phyloP scores from a whole-genome alignment of 805 yeast genomes.

The Tetrapisispora namnaoensis region DNA sequence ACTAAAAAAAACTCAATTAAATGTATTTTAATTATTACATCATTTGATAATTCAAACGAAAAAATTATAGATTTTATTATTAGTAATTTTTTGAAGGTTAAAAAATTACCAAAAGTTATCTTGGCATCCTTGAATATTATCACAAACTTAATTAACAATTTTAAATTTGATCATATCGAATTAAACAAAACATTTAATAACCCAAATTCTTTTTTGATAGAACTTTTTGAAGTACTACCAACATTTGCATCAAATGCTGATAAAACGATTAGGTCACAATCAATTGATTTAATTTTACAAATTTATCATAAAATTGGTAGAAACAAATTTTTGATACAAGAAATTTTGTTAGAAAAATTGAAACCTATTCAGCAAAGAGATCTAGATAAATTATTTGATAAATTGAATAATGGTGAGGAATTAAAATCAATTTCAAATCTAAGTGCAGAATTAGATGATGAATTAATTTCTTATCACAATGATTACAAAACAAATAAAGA shows the following conservation, averaged over 20 bases:
- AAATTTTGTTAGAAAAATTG: constrained; percentile 53
- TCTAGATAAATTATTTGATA: constrained; percentile 49
- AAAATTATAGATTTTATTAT: constrained; percentile 48
- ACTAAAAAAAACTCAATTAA: constrained; percentile 61
- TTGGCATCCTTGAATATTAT: constrained; percentile 55
- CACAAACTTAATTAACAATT: constrained; percentile 39
- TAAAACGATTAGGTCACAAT: constrained; percentile 71
- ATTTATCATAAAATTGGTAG: constrained; percentile 66
- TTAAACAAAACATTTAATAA: constrained; percentile 3
- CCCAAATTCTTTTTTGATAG: constrained; percentile 48
- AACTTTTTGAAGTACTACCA: constrained; percentile 52
- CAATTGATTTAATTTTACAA: constrained; percentile 58
- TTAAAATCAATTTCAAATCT: constrained; percentile 27
- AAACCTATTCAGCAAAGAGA: constrained; percentile 92
- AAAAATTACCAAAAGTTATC: constrained; percentile 69
- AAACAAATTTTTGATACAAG: constrained; percentile 38
- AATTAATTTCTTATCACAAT: constrained; percentile 10
- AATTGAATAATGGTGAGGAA: not conserved
- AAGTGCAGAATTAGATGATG: constrained; percentile 29
- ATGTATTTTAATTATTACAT: constrained; percentile 52
- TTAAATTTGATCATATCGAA: constrained; percentile 14
- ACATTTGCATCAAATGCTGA: constrained; percentile 80
- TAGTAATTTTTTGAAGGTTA: constrained; percentile 35
- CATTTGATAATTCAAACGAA: constrained; percentile 55
- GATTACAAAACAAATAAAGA: constrained; percentile 6